phyloP scores from a whole-genome alignment of 805 yeast genomes.

The Monosporozyma unispora region DNA sequence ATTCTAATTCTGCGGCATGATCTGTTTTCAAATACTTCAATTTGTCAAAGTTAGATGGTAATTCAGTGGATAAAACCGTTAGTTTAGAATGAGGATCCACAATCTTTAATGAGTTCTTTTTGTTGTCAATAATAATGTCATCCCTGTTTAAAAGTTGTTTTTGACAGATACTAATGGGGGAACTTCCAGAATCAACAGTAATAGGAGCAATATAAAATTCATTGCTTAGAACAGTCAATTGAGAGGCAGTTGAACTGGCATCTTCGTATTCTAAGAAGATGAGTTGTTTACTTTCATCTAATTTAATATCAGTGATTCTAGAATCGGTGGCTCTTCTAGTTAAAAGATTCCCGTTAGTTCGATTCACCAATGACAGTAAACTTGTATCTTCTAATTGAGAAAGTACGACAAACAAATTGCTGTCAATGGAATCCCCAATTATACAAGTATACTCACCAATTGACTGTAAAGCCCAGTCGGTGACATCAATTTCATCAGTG shows the following conservation, averaged over 20 bases:
- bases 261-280: conserved; percentile 6
- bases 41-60: conserved; percentile 11
- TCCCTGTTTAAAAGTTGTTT: neutral
- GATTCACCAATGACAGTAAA: conserved; percentile 30
- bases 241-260: neutral
- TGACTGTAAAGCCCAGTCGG: conserved; percentile 46
- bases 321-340: conserved; percentile 27
- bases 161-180: neutral
- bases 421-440: conserved; percentile 10
- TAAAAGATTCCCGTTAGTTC: conserved; percentile 26
- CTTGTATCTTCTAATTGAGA: conserved; percentile 18
- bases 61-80: conserved; percentile 10
- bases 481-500: conserved; percentile 44
- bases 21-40: conserved; percentile 16
- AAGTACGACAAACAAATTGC: conserved; percentile 20
- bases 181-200: neutral
- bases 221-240: neutral
- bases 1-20: conserved; percentile 4
- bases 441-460: conserved; percentile 33
- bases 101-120: conserved; percentile 8
- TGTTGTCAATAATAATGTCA: conserved; percentile 6
- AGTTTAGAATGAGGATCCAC: conserved; percentile 13
- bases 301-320: neutral
- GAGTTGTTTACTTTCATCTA: conserved; percentile 8
- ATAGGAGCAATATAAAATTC: neutral